Evolutionary conservation across 805 yeast species (phyloP).

Genomic region (Nakazawaea ernobii): DNA sequence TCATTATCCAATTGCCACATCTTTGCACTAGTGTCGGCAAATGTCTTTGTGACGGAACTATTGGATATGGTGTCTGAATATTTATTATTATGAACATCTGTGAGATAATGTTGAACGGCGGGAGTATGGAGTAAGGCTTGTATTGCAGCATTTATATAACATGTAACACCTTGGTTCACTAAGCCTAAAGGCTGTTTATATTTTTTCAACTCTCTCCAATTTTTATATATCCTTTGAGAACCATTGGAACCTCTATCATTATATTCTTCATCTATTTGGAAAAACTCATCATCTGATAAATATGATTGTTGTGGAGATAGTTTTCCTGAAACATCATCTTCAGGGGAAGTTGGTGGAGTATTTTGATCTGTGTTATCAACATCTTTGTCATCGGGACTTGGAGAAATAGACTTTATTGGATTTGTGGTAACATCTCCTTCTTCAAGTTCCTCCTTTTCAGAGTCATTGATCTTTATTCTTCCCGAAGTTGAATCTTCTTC

Average conservation of each 20-base stretch:
- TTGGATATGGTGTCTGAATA: constrained; percentile 39
- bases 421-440: constrained; percentile 2
- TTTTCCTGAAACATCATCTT: constrained; percentile 21
- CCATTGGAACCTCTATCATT: constrained; percentile 62
- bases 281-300: constrained; percentile 39
- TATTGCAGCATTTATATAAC: constrained; percentile 93
- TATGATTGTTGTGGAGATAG: constrained; percentile 16
- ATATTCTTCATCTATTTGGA: constrained; percentile 48
- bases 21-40: constrained; percentile 62
- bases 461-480: constrained; percentile 10
- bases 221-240: constrained; percentile 56
- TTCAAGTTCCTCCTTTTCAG: constrained; percentile 15
- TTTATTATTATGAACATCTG: constrained; percentile 54
- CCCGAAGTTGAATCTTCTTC: constrained; percentile 13
- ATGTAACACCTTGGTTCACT: constrained; percentile 89
- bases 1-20: constrained; percentile 60
- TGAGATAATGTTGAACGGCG: constrained; percentile 78
- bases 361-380: constrained; percentile 15
- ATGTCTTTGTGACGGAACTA: constrained; percentile 55
- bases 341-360: constrained; percentile 29
- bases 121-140: constrained; percentile 90
- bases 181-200: constrained; percentile 65
- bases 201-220: constrained; percentile 55
- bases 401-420: neutral
- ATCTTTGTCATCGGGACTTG: constrained; percentile 10